These are phyloP conservation scores for Naumovozyma baii DNA, from an alignment of 805 yeast species.

Conservation along the genomic window DNA sequence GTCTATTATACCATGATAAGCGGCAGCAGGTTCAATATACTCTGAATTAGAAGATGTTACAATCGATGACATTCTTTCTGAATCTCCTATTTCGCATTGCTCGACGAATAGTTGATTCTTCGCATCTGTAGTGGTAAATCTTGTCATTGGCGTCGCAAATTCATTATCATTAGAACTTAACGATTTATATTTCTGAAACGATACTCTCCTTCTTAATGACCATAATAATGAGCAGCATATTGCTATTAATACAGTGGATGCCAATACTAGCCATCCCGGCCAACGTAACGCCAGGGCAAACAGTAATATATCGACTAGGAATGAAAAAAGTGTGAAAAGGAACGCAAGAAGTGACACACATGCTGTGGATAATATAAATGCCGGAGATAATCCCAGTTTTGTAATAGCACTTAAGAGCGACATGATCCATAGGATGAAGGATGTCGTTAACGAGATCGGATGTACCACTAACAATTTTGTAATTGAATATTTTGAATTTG, in stretches of 20 bases:
- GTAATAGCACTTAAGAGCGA: conserved; percentile 34
- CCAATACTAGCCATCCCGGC: conserved; percentile 78
- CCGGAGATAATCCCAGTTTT: conserved; percentile 29
- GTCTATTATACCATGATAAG: too few relatives aligned
- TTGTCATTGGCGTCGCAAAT: too few relatives aligned
- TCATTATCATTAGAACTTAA: too few relatives aligned
- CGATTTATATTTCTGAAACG: conserved; percentile 20
- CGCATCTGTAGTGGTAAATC: too few relatives aligned
- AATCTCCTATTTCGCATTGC: too few relatives aligned
- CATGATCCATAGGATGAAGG: conserved; percentile 37
- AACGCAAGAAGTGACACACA: conserved; percentile 60
- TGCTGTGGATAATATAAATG: conserved; percentile 42
- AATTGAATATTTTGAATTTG: conserved; percentile 48
- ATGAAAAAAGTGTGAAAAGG: conserved; percentile 58
- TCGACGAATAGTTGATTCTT: too few relatives aligned
- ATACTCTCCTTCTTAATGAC: conserved; percentile 58
- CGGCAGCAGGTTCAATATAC: too few relatives aligned
- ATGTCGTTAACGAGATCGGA: conserved; percentile 50
- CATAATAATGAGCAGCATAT: conserved; percentile 57
- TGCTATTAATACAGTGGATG: conserved; percentile 57
- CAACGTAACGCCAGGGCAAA: conserved; percentile 69
- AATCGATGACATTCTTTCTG: too few relatives aligned
- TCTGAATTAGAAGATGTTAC: too few relatives aligned
- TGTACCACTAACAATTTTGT: conserved; percentile 58
- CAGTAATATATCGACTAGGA: conserved; percentile 70